Conservation (phyloP, 106 monocot species). For the Dendrobium officinale region DNA sequence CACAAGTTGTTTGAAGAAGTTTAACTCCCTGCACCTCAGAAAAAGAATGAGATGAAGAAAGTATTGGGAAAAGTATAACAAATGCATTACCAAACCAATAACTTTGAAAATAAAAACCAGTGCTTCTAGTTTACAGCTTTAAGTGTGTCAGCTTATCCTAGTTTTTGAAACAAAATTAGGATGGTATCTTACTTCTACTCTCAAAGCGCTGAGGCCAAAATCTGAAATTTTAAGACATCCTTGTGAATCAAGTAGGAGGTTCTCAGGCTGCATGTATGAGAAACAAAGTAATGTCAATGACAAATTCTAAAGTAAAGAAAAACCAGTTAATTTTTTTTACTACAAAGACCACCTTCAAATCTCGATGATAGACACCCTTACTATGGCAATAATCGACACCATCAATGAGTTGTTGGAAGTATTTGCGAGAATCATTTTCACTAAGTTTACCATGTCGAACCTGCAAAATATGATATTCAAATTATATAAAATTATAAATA, state of each 20-base stretch:
- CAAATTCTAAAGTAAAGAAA: slow-evolving; percentile 8
- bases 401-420: slow-evolving; percentile 96
- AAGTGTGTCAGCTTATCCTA: neutral
- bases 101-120: slow-evolving; percentile 4
- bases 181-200: slow-evolving; percentile 42
- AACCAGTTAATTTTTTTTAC: neutral
- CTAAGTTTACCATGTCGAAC: slow-evolving; percentile 64
- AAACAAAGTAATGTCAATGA: neutral
- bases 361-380: slow-evolving; percentile 93
- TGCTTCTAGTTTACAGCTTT: neutral
- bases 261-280: slow-evolving; percentile 74
- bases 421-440: slow-evolving; percentile 78
- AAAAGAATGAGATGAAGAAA: neutral
- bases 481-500: neutral
- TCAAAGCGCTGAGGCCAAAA: slow-evolving; percentile 90
- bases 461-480: slow-evolving; percentile 25
- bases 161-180: neutral
- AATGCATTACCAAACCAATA: neutral
- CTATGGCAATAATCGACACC: slow-evolving; percentile 87
- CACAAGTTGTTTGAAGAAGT: slow-evolving; percentile 84
- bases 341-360: slow-evolving; percentile 58
- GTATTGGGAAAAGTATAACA: neutral
- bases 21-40: slow-evolving; percentile 43
- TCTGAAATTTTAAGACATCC: slow-evolving; percentile 95
- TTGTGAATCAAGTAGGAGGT: slow-evolving; percentile 89